phyloP scores from a whole-genome alignment of 306 rosid species.

The Arachis hypogaea region DNA sequence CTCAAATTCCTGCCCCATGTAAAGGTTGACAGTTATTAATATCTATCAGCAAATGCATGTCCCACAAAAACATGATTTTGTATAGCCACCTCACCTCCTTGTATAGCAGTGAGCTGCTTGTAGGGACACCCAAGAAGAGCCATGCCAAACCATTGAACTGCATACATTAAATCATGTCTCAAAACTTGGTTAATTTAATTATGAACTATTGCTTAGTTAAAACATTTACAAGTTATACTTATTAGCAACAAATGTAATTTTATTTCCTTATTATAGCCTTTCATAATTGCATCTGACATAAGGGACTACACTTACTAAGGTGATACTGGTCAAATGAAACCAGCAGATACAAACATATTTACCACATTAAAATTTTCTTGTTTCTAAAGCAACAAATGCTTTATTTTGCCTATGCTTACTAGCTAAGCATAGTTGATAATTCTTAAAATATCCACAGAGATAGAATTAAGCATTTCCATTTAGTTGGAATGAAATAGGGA shows the following conservation, averaged over 20 bases:
- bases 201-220: neutral
- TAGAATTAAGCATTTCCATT: neutral
- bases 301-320: no score
- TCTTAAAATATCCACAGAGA: conserved; percentile 5
- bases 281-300: no score
- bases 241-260: no score
- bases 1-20: conserved; percentile 73
- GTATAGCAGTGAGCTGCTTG: conserved; percentile 93
- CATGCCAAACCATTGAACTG: conserved; percentile 98
- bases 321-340: neutral
- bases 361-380: neutral
- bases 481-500: conserved; percentile 19
- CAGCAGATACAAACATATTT: conserved; percentile 3
- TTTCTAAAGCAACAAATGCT: conserved; percentile 6
- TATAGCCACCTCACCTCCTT: conserved; percentile 72
- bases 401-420: conserved; percentile 7
- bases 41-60: neutral
- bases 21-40: neutral
- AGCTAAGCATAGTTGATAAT: neutral
- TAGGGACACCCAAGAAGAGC: conserved; percentile 99
- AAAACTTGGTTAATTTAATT: conserved; percentile 30
- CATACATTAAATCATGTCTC: conserved; percentile 10
- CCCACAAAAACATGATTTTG: neutral
- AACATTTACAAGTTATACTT: no score
- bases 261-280: no score